Evolutionary conservation across 2,329 filamentous ascomycete species (phyloP).

Genomic region (Metarhizium sp.): DNA sequence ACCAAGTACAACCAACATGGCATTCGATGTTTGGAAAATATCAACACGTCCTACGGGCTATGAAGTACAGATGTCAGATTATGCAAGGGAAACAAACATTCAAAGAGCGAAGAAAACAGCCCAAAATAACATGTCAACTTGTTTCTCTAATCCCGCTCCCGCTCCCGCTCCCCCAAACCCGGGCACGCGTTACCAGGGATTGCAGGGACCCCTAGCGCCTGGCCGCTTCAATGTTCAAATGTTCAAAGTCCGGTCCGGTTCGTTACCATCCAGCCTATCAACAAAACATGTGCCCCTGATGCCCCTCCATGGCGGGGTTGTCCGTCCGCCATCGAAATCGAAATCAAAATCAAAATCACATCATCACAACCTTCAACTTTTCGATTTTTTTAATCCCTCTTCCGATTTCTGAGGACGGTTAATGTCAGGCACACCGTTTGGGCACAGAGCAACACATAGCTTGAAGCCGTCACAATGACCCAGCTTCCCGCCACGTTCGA

Average conservation of each 20-base stretch:
- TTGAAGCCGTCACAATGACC: constrained; percentile 28
- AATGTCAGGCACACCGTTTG: not conserved
- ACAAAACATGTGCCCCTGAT: not conserved
- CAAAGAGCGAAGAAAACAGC: too few species aligned
- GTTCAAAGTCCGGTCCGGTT: too few species aligned
- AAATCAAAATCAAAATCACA: not conserved
- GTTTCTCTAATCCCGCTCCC: too few species aligned
- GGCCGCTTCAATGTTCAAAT: not conserved
- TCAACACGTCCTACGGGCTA: not conserved
- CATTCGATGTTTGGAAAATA: too few species aligned
- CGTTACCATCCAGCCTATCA: not conserved
- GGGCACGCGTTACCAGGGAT: too few species aligned
- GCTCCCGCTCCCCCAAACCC: too few species aligned
- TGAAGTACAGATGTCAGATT: too few species aligned
- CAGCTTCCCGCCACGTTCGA: constrained; percentile 49
- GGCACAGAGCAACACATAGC: not conserved
- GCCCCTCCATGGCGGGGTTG: constrained; percentile 4
- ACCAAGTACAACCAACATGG: too few species aligned
- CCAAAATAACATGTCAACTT: too few species aligned
- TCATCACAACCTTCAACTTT: not conserved
- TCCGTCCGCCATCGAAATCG: not conserved
- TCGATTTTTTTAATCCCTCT: not conserved
- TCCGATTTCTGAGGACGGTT: not conserved
- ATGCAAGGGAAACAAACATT: constrained; percentile 3
- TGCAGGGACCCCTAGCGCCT: too few species aligned